phyloP scores from a whole-genome alignment of 805 yeast species.

The Ogataea pilisensis region DNA sequence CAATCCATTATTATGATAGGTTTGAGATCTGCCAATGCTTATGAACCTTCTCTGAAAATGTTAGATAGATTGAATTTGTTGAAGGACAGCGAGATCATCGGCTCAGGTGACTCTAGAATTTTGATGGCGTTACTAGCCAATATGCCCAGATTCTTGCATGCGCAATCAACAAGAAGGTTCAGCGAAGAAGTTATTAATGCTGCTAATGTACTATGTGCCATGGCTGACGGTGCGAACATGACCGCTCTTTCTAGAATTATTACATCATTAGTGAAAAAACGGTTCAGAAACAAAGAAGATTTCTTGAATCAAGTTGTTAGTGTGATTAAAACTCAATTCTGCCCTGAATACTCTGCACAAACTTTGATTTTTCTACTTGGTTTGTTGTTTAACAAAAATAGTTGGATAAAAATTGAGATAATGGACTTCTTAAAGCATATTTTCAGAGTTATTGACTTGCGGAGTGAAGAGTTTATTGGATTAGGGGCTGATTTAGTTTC shows the following conservation, averaged over 20 bases:
- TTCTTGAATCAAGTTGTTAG: constrained; percentile 77
- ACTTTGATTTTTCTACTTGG: constrained; percentile 75
- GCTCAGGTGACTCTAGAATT: constrained; percentile 63
- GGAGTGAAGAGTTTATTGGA: constrained; percentile 73
- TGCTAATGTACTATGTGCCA: constrained; percentile 51
- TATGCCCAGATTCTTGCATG: constrained; percentile 79
- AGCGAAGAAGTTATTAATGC: constrained; percentile 47
- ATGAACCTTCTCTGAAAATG: constrained; percentile 70
- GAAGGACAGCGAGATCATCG: constrained; percentile 72
- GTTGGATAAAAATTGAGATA: constrained; percentile 79
- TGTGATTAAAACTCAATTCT: constrained; percentile 62
- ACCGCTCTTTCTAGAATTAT: constrained; percentile 63
- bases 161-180: constrained; percentile 57
- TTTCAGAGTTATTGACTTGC: constrained; percentile 73
- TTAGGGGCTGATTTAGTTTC: constrained; percentile 94
- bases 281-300: constrained; percentile 88
- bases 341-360: constrained; percentile 71
- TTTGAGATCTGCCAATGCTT: constrained; percentile 72
- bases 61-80: constrained; percentile 66
- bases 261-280: constrained; percentile 67
- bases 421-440: constrained; percentile 70
- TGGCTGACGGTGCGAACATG: constrained; percentile 56
- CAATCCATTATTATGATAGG: constrained; percentile 80
- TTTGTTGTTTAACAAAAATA: constrained; percentile 65
- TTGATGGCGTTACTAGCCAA: constrained; percentile 71